Evolutionary conservation across 768 basidiomycete species (phyloP).

Genomic region (Panaeolus cyanescens): DNA sequence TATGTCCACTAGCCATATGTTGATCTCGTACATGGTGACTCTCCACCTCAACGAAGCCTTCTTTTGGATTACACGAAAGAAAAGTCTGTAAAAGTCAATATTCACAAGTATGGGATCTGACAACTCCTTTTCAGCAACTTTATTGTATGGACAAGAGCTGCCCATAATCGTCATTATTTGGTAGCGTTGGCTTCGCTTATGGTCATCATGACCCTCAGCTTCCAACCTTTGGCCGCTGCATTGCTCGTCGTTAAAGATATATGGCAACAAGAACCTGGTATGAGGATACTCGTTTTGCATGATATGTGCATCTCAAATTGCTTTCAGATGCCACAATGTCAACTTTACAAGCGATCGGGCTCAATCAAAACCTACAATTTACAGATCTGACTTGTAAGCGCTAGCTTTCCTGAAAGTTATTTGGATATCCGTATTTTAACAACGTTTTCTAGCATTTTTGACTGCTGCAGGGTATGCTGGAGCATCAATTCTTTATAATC

Average conservation of each 20-base stretch:
- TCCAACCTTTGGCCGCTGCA: constrained; percentile 56
- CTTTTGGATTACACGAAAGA: constrained; percentile 56
- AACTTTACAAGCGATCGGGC: constrained; percentile 37
- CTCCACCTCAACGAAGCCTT: constrained; percentile 52
- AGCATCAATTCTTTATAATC: constrained; percentile 46
- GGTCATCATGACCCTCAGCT: constrained; percentile 45
- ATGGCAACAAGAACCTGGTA: constrained; percentile 44
- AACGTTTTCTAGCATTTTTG: constrained; percentile 40
- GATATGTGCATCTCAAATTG: neutral
- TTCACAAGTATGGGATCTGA: neutral
- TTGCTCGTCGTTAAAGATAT: constrained; percentile 49
- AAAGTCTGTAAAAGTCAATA: constrained; percentile 34
- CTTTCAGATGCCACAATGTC: constrained; percentile 36
- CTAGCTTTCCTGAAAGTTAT: neutral
- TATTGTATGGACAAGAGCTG: constrained; percentile 47
- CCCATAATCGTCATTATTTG: constrained; percentile 49
- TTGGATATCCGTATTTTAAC: neutral
- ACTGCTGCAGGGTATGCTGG: constrained; percentile 58
- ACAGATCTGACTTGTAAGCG: constrained; percentile 47
- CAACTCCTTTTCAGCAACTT: constrained; percentile 37
- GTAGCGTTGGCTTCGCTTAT: constrained; percentile 51
- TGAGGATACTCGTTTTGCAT: constrained; percentile 5
- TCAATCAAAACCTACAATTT: constrained; percentile 48
- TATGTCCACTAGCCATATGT: constrained; percentile 47
- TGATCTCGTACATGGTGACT: constrained; percentile 56